Conservation (phyloP, 768 basidiomycete genomes). For the Lactarius pseudohatsudake region DNA sequence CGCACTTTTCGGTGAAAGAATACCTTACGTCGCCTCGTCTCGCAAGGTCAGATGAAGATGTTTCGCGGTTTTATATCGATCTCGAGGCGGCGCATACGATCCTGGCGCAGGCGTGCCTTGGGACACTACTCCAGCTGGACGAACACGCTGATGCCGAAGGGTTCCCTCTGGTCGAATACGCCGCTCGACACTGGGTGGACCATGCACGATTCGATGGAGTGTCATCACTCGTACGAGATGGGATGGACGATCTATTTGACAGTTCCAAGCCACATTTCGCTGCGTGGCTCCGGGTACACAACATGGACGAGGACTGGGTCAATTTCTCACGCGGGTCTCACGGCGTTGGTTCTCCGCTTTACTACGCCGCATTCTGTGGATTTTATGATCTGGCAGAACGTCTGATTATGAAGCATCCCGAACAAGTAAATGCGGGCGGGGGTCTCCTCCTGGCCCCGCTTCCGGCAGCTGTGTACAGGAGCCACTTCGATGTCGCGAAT, state of each 20-base stretch:
- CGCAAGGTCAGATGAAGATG: neutral
- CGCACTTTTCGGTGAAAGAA: neutral
- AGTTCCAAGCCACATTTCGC: neutral
- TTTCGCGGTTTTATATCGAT: neutral
- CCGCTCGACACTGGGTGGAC: neutral
- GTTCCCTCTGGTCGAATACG: neutral
- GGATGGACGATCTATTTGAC: neutral
- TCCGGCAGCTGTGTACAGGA: neutral
- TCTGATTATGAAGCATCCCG: neutral
- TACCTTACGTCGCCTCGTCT: neutral
- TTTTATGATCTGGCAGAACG: neutral
- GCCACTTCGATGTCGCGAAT: neutral
- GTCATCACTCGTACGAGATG: neutral
- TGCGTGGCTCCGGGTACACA: neutral
- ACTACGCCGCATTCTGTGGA: neutral
- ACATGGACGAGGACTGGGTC: too few species aligned
- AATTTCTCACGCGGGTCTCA: too few species aligned
- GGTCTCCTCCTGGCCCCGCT: neutral
- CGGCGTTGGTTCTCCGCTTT: neutral
- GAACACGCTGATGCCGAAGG: neutral
- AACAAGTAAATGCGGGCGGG: neutral
- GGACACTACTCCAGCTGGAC: neutral
- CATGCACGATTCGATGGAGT: neutral
- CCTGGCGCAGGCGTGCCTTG: neutral
- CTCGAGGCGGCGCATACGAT: neutral